phyloP scores from a whole-genome alignment of 1,284 basidiomycete species.

The Mycosarcoma maydis region DNA sequence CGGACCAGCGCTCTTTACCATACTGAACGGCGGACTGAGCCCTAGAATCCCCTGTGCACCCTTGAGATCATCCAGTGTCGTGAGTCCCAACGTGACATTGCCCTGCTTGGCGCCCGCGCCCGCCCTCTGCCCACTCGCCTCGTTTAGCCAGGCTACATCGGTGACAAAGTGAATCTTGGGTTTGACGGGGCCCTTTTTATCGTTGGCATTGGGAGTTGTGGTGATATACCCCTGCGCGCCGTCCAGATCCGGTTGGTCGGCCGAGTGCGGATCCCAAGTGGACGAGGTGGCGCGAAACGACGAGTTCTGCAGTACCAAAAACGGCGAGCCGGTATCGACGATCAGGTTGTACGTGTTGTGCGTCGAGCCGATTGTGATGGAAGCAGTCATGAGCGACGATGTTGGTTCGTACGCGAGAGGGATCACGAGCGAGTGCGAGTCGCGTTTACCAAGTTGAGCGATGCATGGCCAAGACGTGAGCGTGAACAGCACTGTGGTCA shows the following conservation, averaged over 20 bases:
- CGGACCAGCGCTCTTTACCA: neutral
- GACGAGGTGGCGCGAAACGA: neutral
- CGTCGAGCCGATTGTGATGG: constrained; percentile 13
- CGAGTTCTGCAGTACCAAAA: constrained; percentile 12
- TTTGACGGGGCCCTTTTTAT: constrained; percentile 1
- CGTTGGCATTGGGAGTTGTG: constrained; percentile 2
- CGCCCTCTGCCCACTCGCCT: constrained; percentile 6
- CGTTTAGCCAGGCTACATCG: constrained; percentile 7
- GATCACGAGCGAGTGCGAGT: constrained; percentile 13
- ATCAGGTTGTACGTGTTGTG: constrained; percentile 23
- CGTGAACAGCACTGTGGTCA: neutral
- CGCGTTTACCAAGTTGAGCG: neutral
- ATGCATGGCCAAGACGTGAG: neutral
- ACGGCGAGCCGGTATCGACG: constrained; percentile 36
- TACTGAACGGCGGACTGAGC: constrained; percentile 23
- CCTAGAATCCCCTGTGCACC: constrained; percentile 27
- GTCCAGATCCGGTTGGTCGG: constrained; percentile 1
- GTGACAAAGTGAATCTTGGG: constrained; percentile 18
- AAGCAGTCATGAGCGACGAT: constrained; percentile 17
- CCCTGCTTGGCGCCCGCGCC: constrained; percentile 4
- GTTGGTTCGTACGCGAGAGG: constrained; percentile 13
- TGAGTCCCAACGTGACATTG: constrained; percentile 11
- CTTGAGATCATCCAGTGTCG: constrained; percentile 14
- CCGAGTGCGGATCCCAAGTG: constrained; percentile 5
- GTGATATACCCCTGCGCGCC: constrained; percentile 8